Conservation (phyloP, 352 stramenopile genomes). For the Hyaloperonospora arabidopsidis region DNA sequence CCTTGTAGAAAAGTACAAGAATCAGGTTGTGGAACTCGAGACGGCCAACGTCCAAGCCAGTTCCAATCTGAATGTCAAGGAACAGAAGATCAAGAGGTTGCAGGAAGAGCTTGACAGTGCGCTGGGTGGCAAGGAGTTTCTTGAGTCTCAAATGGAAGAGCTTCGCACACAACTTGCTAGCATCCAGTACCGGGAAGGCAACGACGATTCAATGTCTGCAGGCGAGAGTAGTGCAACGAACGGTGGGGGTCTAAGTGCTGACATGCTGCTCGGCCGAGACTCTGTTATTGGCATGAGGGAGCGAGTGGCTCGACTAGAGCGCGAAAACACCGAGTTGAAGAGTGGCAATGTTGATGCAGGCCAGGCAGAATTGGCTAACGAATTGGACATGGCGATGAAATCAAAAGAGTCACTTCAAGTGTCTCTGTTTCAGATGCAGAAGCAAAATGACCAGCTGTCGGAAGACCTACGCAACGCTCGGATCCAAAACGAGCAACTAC, state of each 20-base stretch:
- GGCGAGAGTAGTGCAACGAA: slow-evolving; percentile 27
- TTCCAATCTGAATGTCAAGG: slow-evolving; percentile 74
- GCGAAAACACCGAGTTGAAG: slow-evolving; percentile 66
- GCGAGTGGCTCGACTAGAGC: slow-evolving; percentile 58
- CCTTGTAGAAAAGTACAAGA: slow-evolving; percentile 83
- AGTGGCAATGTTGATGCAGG: slow-evolving; percentile 40
- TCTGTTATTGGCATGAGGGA: slow-evolving; percentile 49
- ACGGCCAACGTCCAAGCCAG: slow-evolving; percentile 69
- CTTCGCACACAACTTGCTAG: slow-evolving; percentile 55
- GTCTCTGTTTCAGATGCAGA: slow-evolving; percentile 60
- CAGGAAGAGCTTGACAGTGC: slow-evolving; percentile 82
- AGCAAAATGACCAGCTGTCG: slow-evolving; percentile 61
- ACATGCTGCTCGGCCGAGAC: slow-evolving; percentile 62
- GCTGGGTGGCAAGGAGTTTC: slow-evolving; percentile 71
- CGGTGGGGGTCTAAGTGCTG: slow-evolving; percentile 40
- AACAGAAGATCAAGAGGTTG: slow-evolving; percentile 71
- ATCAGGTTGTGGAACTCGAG: slow-evolving; percentile 82
- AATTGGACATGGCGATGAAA: slow-evolving; percentile 73
- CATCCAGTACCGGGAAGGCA: slow-evolving; percentile 40
- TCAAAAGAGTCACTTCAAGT: slow-evolving; percentile 67
- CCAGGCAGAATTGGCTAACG: slow-evolving; percentile 45
- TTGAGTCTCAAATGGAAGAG: slow-evolving; percentile 81
- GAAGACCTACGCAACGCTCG: slow-evolving; percentile 47
- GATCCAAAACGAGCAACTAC: slow-evolving; percentile 29
- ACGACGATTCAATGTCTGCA: slow-evolving; percentile 33